Evolutionary conservation across 306 rosid species (phyloP).

Genomic region (Begonia peltatifolia): DNA sequence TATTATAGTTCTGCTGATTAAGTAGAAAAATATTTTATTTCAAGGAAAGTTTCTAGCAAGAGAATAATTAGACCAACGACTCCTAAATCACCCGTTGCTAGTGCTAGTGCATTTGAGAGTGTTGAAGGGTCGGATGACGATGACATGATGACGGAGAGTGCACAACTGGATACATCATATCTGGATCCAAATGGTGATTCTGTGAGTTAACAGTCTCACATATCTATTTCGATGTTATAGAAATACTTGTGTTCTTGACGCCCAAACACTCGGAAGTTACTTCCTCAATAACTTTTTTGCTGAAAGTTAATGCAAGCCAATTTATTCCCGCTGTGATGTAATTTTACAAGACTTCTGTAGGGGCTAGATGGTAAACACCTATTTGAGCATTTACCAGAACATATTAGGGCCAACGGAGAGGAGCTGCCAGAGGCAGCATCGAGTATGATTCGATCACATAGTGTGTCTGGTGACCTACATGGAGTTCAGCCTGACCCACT

Average conservation of each 20-base stretch:
- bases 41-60: constrained; percentile 62
- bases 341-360: constrained; percentile 24
- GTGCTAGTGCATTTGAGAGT: constrained; percentile 87
- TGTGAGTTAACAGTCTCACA: constrained; percentile 35
- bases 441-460: constrained; percentile 86
- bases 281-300: neutral
- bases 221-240: neutral
- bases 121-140: constrained; percentile 88
- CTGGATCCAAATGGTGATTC: constrained; percentile 55
- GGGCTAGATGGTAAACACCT: constrained; percentile 33
- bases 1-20: neutral
- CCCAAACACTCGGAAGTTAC: neutral
- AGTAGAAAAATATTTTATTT: constrained; percentile 9
- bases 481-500: constrained; percentile 97
- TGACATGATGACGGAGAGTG: constrained; percentile 33
- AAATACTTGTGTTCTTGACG: neutral
- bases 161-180: constrained; percentile 35
- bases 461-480: constrained; percentile 90
- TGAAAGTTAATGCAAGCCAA: neutral
- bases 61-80: constrained; percentile 49
- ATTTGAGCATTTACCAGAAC: constrained; percentile 50
- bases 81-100: constrained; percentile 92
- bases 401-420: constrained; percentile 52
- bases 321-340: neutral
- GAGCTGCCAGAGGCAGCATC: constrained; percentile 50